Base-by-base conservation (phyloP, 192 early-diverging fungal genomes). In the Backusella morwellensis region DNA sequence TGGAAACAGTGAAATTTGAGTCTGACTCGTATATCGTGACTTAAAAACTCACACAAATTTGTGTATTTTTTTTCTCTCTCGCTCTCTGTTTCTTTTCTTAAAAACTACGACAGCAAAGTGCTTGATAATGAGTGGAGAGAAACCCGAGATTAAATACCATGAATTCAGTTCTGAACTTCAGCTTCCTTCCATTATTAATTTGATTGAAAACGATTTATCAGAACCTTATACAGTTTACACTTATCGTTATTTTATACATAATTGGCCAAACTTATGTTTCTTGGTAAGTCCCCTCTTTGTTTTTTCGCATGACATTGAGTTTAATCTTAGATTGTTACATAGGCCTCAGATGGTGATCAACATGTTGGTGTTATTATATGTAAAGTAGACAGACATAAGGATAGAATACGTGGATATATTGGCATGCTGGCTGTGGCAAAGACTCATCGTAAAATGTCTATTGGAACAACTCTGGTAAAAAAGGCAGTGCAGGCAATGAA, bases 171-270 rank as follows among this genome's bases (percentile, higher is more conserved):
- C 82, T 1, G 97, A 99, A 75, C 75, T 82, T 15, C 93, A 99
- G 74, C 86, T 99, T 17, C 83, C 88, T 17, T 83, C 85, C 2
- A 95, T 97, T 14, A 92, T 92, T 68, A 76, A 77, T 11, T 86
- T 99, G 52, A 96, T 99, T 40, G 95, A 97, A 71, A 90, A 91
- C n/a, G 97, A 97, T 77, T 89, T 99, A 14, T 97, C 97, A 4
- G 97, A 99, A 76, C 96, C 97, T 2, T 99, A 99, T 80, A 94
- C 97, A 8, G 92, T 99, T 54, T 99, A 97, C 81, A 98, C 97
- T 1, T 99, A 98, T 83, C 92, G 97, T 38, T 99, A 95, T 79
- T 99, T 99, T 78, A 88, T 99, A 4, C 92, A 95, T 70, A 92
- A 93, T 44, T 97, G 95, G 95, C 97, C 97, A 7, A 81, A 92